These are phyloP conservation scores for Daldinia eschscholtzii DNA, from an alignment of 2,329 filamentous ascomycete genomes.

Conservation along the genomic window DNA sequence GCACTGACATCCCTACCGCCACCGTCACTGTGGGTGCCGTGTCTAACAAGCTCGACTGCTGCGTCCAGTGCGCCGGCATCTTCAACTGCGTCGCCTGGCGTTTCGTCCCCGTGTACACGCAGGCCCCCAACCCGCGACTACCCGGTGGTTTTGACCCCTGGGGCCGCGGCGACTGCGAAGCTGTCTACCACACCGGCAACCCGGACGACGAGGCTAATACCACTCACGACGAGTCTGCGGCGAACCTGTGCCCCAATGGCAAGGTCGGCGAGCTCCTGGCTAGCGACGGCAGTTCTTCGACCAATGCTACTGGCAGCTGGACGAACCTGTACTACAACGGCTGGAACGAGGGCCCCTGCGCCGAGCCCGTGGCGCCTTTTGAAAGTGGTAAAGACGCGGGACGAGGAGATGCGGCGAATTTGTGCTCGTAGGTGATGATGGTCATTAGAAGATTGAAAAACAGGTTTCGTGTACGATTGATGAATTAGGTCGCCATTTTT, in stretches of 20 bases:
- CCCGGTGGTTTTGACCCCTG: slow-evolving; percentile 52
- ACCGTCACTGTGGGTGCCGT: slow-evolving; percentile 47
- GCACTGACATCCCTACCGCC: slow-evolving; percentile 38
- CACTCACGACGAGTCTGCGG: slow-evolving; percentile 9
- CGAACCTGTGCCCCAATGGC: slow-evolving; percentile 40
- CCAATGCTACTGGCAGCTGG: slow-evolving; percentile 32
- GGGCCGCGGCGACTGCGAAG: slow-evolving; percentile 49
- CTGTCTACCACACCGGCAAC: slow-evolving; percentile 47
- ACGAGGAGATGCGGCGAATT: slow-evolving; percentile 37
- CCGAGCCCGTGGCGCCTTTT: slow-evolving; percentile 42
- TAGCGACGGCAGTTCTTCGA: slow-evolving; percentile 7
- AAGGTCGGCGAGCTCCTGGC: slow-evolving; percentile 30
- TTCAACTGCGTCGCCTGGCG: slow-evolving; percentile 52
- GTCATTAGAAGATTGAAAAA: neutral
- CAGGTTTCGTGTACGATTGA: slow-evolving; percentile 1
- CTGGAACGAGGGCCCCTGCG: slow-evolving; percentile 52
- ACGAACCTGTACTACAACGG: slow-evolving; percentile 49
- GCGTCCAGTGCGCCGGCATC: slow-evolving; percentile 48
- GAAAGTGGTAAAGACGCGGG: slow-evolving; percentile 42
- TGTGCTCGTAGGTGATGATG: slow-evolving; percentile 33
- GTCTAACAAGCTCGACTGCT: slow-evolving; percentile 50
- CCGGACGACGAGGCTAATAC: slow-evolving; percentile 27
- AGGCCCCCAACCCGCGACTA: slow-evolving; percentile 40
- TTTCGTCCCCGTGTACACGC: slow-evolving; percentile 47
- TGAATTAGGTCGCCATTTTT: neutral